Evolutionary conservation across 352 stramenopile genomes (phyloP), one percentile per base, ranked within the genome.

Genomic region (Phytophthora macrochlamydospora): DNA sequence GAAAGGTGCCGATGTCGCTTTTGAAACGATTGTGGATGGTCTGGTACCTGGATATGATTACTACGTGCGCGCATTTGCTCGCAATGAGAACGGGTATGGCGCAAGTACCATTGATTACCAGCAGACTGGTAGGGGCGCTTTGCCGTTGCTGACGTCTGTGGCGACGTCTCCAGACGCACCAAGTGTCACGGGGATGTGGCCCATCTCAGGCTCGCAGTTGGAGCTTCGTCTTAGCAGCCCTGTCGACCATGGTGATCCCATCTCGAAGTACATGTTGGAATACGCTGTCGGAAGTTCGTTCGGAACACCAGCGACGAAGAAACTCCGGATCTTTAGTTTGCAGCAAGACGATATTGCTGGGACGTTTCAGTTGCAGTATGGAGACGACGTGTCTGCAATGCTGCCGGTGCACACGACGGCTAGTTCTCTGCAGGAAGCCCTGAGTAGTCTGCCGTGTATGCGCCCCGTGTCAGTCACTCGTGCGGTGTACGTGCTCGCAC

Each of bases 321-420:
- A 71, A 32, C 24, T 94, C 2, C 75, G 50, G n/a, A 67, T 88
- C 13, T 81, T 56, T 31, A 89, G 79, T 59, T 56, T 58, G 9
- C 14, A 78, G 1, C 68, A 78, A 42, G 78, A 89, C 51, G 82
- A 94, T 49, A 76, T 89, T 11, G 58, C 68, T 6, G 87, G 87
- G 2, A 91, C 79, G 5, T 94, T 94, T 45, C 80, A 66, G 1
- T 43, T 94, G 32, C 74, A 88, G 40, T 94, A 93, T 37, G 87
- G 83, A 4, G 76, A 86, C 33, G 57, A 69, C 3, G 24, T 76
- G 8, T 79, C 85, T 12, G 66, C 72, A 8, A 58, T 89, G n/a
- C 59, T 94, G 13, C 51, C 76, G 24, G 69, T 89, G 13, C 69
- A 94, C 31, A 76, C 76, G 12, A 85, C 79, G 1, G 77, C 86